Evolutionary conservation across 495 filamentous ascomycete genomes (phyloP).

Genomic region (Cairneyella variabilis): DNA sequence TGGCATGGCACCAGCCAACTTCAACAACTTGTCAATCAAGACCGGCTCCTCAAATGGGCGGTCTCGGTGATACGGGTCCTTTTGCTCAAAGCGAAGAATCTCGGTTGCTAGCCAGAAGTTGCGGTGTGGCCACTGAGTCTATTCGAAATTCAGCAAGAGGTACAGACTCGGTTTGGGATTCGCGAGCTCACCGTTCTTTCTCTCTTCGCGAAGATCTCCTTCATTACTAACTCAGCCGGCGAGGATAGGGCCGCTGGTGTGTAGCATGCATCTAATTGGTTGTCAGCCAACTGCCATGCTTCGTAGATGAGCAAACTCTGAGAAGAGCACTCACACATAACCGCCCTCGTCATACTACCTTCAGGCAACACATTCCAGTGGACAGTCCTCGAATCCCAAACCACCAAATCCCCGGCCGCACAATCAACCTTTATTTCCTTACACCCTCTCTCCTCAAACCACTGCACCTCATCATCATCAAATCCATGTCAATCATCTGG

Average conservation of each 20-base stretch:
- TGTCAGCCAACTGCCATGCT: not conserved
- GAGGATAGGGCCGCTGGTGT: slow-evolving; percentile 33
- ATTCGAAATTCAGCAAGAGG: not conserved
- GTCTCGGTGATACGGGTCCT: slow-evolving; percentile 7
- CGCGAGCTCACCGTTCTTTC: slow-evolving; percentile 17
- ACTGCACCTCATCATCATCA: too few species aligned
- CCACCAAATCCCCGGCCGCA: too few species aligned
- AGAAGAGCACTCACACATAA: slow-evolving; percentile 12
- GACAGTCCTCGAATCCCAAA: too few species aligned
- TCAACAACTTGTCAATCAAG: slow-evolving; percentile 5
- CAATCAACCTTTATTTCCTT: too few species aligned
- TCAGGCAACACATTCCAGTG: slow-evolving; percentile 15
- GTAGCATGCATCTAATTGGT: slow-evolving; percentile 37
- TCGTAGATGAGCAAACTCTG: not conserved
- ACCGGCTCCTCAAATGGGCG: slow-evolving; percentile 13
- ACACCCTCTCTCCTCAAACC: too few species aligned
- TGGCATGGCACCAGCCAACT: slow-evolving; percentile 8
- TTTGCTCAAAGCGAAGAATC: slow-evolving; percentile 8
- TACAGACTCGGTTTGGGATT: not conserved
- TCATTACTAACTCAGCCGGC: slow-evolving; percentile 29
- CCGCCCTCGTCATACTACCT: too few species aligned
- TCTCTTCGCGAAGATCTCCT: slow-evolving; percentile 36
- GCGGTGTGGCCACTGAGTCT: slow-evolving; percentile 43
- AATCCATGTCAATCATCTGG: too few species aligned
- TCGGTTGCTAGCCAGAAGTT: slow-evolving; percentile 21